These are phyloP conservation scores for Stereocaulon alpinum DNA, from an alignment of 495 filamentous ascomycete species.

Conservation along the genomic window DNA sequence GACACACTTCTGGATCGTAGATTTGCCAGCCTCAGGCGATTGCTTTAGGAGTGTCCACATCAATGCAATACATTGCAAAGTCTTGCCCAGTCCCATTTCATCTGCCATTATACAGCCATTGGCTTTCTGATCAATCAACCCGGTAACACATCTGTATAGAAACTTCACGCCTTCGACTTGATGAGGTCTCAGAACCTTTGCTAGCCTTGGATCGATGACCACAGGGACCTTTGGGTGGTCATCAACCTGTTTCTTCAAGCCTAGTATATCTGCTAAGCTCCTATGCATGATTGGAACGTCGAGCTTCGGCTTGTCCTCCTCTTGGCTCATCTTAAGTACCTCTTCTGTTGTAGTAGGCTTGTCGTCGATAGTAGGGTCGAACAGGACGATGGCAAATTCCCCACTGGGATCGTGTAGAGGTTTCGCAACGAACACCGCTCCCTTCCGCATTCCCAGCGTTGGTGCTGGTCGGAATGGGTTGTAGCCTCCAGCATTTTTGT, in stretches of 20 bases:
- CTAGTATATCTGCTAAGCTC: slow-evolving; percentile 90
- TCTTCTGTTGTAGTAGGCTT: slow-evolving; percentile 39
- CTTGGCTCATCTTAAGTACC: slow-evolving; percentile 40
- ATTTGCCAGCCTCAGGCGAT: slow-evolving; percentile 84
- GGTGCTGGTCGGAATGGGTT: slow-evolving; percentile 71
- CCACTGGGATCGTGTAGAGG: slow-evolving; percentile 90
- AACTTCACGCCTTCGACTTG: slow-evolving; percentile 99
- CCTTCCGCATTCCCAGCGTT: slow-evolving; percentile 72
- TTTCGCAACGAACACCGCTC: slow-evolving; percentile 77
- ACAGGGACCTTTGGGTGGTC: slow-evolving; percentile 85
- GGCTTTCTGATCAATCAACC: slow-evolving; percentile 84
- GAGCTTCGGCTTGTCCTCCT: slow-evolving; percentile 46
- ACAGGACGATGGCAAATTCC: slow-evolving; percentile 93
- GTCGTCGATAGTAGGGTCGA: slow-evolving; percentile 91
- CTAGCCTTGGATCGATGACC: slow-evolving; percentile 85
- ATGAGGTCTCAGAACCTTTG: slow-evolving; percentile 90
- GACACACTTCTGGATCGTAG: slow-evolving; percentile 92
- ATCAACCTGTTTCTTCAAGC: slow-evolving; percentile 78
- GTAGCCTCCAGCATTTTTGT: slow-evolving; percentile 64
- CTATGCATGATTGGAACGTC: slow-evolving; percentile 82
- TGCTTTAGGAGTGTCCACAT: slow-evolving; percentile 98
- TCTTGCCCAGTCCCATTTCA: slow-evolving; percentile 98
- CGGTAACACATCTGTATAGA: slow-evolving; percentile 86
- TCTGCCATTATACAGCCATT: slow-evolving; percentile 99
- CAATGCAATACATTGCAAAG: slow-evolving; percentile 65